A percentile compares a stretch with the other conserved stretches of the same genome.
Conservation (phyloP, 306 rosid genomes). For the Citrullus colocynthis region DNA sequence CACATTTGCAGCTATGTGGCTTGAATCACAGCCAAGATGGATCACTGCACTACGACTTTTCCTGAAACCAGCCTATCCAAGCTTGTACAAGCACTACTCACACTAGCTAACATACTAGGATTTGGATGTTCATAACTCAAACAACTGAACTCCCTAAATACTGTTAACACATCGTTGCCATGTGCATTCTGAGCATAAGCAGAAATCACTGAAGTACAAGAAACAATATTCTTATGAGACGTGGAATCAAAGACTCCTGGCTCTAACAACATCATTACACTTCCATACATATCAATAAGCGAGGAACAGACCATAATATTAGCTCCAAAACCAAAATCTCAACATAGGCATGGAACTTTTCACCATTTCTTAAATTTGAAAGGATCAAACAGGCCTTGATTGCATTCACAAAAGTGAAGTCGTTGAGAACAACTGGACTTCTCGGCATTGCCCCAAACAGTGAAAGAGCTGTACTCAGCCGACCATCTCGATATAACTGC, state of each 20-base stretch:
- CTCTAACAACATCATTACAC: constrained; percentile 42
- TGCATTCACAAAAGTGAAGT: constrained; percentile 48
- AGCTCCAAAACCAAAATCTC: constrained; percentile 28
- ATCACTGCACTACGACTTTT: too few relatives aligned
- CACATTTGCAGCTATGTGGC: too few relatives aligned
- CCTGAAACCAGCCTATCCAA: too few relatives aligned
- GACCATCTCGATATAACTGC: constrained; percentile 31
- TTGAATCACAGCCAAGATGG: too few relatives aligned
- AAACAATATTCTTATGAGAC: constrained; percentile 44
- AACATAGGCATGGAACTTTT: constrained; percentile 36
- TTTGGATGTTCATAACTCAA: too few relatives aligned
- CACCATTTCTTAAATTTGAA: background rate
- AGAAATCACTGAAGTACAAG: too few relatives aligned
- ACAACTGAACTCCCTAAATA: too few relatives aligned
- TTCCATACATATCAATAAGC: constrained; percentile 73
- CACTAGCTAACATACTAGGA: too few relatives aligned
- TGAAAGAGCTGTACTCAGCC: constrained; percentile 25
- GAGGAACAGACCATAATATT: constrained; percentile 53
- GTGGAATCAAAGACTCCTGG: constrained; percentile 49
- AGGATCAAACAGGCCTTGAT: constrained; percentile 38
- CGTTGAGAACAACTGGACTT: constrained; percentile 39
- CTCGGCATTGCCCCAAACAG: constrained; percentile 34
- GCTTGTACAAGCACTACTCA: too few relatives aligned
- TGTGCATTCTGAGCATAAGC: too few relatives aligned
- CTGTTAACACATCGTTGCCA: too few relatives aligned